These are phyloP conservation scores for Crithidia brevicula DNA, from an alignment of 208 protist species.

Conservation along the genomic window DNA sequence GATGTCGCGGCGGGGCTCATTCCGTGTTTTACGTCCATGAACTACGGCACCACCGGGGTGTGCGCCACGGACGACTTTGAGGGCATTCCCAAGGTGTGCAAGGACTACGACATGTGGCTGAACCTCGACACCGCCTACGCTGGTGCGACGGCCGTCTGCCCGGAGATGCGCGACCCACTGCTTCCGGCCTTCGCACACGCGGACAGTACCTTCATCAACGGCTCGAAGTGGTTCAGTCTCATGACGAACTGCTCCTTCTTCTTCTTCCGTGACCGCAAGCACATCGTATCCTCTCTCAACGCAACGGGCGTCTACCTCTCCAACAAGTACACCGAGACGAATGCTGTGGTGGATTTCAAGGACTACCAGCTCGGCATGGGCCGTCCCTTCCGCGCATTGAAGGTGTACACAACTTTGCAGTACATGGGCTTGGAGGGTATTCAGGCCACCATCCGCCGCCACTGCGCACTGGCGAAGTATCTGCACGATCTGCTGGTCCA, in stretches of 20 bases:
- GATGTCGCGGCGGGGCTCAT: constrained; percentile 49
- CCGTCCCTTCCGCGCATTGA: constrained; percentile 65
- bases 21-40: constrained; percentile 57
- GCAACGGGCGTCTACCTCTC: constrained; percentile 47
- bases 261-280: constrained; percentile 47
- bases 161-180: constrained; percentile 50
- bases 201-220: constrained; percentile 66
- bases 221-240: constrained; percentile 58
- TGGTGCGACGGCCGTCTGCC: constrained; percentile 53
- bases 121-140: constrained; percentile 73
- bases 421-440: constrained; percentile 64
- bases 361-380: constrained; percentile 76
- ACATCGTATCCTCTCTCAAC: constrained; percentile 53
- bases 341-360: constrained; percentile 58
- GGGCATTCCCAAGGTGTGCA: constrained; percentile 38
- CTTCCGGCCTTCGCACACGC: constrained; percentile 32
- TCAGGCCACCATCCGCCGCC: constrained; percentile 46
- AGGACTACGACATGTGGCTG: constrained; percentile 52
- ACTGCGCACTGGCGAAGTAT: constrained; percentile 44
- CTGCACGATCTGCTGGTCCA: constrained; percentile 29
- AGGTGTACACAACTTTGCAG: constrained; percentile 63
- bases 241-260: constrained; percentile 53
- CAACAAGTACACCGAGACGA: constrained; percentile 43
- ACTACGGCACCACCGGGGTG: constrained; percentile 62
- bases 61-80: constrained; percentile 58